Conservation (phyloP, 1,284 basidiomycete species). For the Cerioporus squamosus region DNA sequence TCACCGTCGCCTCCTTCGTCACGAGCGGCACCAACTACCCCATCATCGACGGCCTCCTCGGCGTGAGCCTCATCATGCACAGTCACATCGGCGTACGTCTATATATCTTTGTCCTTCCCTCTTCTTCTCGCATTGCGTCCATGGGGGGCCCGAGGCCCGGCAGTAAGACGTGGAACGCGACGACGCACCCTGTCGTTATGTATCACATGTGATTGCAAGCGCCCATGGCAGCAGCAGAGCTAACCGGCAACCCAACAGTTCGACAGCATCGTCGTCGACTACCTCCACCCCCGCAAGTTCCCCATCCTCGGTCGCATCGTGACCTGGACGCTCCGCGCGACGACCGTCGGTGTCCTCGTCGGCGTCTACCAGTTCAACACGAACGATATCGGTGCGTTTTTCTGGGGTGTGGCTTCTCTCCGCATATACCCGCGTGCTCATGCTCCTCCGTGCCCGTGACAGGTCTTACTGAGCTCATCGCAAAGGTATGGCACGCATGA, state of each 20-base stretch:
- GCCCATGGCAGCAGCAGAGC: neutral
- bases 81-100: constrained; percentile 87
- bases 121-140: neutral
- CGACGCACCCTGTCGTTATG: neutral
- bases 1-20: constrained; percentile 83
- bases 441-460: neutral
- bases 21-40: constrained; percentile 76
- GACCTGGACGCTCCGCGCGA: constrained; percentile 78
- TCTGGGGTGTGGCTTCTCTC: neutral
- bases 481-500: constrained; percentile 38
- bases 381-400: constrained; percentile 86
- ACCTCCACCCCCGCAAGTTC: constrained; percentile 94
- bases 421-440: constrained; percentile 5
- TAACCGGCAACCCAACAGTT: constrained; percentile 50
- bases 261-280: constrained; percentile 81
- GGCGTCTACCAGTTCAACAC: constrained; percentile 98
- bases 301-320: constrained; percentile 72
- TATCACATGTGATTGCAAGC: constrained; percentile 17
- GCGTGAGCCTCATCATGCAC: constrained; percentile 88
- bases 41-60: constrained; percentile 87
- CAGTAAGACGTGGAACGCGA: neutral
- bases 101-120: neutral
- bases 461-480: constrained; percentile 39
- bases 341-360: constrained; percentile 85
- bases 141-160: too few species aligned